Conservation (phyloP, 441 rosid species). For the Gossypium trilobum region DNA sequence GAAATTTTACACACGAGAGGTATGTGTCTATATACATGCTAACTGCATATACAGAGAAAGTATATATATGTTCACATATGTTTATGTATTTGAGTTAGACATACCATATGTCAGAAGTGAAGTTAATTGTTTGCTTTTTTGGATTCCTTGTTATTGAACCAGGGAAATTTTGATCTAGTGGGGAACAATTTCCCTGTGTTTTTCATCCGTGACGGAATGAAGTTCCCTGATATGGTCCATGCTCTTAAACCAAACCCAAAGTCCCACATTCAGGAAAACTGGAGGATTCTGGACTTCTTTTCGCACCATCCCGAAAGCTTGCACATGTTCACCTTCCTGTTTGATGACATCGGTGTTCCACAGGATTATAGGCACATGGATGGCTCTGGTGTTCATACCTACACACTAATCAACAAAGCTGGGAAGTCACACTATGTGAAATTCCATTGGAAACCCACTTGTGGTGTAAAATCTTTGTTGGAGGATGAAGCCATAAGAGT, state of each 20-base stretch:
- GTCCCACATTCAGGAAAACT: conserved; percentile 81
- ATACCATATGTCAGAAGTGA: background rate
- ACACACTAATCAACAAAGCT: conserved; percentile 61
- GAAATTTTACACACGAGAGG: conserved; percentile 96
- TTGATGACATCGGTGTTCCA: conserved; percentile 83
- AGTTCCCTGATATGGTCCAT: conserved; percentile 92
- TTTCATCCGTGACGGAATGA: conserved; percentile 82
- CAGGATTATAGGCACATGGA: conserved; percentile 96
- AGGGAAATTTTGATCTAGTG: conserved; percentile 94
- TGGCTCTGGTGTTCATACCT: conserved; percentile 80
- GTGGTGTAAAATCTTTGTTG: conserved; percentile 63
- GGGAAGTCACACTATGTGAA: conserved; percentile 73
- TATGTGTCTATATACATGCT: conserved; percentile 11
- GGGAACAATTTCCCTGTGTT: conserved; percentile 97
- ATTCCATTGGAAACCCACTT: conserved; percentile 91
- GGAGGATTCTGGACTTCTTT: conserved; percentile 89
- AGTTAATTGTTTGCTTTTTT: background rate
- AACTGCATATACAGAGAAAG: background rate
- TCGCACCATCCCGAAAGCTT: conserved; percentile 92
- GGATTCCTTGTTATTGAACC: background rate
- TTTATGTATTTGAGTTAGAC: background rate
- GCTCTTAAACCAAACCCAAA: conserved; percentile 87
- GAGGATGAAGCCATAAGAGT: conserved; percentile 80
- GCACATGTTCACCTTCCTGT: conserved; percentile 75
- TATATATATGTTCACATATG: background rate